Base-by-base conservation (phyloP, 2,329 filamentous ascomycete species). In the Didymella lethalis region DNA sequence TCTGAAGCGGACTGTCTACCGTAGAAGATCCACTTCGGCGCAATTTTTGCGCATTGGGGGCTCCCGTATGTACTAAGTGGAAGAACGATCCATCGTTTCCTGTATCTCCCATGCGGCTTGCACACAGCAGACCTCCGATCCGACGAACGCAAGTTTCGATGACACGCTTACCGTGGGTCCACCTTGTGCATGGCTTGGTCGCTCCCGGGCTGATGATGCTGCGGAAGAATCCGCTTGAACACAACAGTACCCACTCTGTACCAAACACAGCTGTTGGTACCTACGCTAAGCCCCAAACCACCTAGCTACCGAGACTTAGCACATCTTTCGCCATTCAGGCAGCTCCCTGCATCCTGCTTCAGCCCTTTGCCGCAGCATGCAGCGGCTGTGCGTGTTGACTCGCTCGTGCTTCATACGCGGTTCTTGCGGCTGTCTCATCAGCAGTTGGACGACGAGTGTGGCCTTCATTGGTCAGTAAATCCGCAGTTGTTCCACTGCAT, bases 271-370 rank as follows among this genome's bases (percentile, higher is more conserved):
- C 36, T 55, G 23, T 11, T 34, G 36, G 43, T 45, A 26, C 28
- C 23, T 31, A 40, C 47, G 31, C 48, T 34, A 57, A 31, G 26
- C 45, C 57, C 34, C 41, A 48, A 40, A 25, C 11, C 23, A 28
- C 32, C 46, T 38, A 31, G 44, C 36, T 44, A 48, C 48, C 48
- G 52, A 54, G 55, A 58, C 45, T 65, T 68, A 36, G 64, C 64
- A 51, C 57, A 59, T 23, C 63, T 45, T 55, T 60, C 28, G 59
- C 63, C 36, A 67, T 62, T 25, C 54, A 52, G 25, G 65, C 57
- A 46, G 50, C 56, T 11, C 61, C 54, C 61, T 18, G 60, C 51
- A 47, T 10, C 14, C 48, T 59, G 46, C 26, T 36, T 48, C 26
- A 47, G 52, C 48, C 60, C 28, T 61, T 56, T 45, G 64, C 65